Evolutionary conservation across 805 yeast species (phyloP), one percentile per base, ranked within the genome.

Genomic region (Cyberlindnera petersonii): DNA sequence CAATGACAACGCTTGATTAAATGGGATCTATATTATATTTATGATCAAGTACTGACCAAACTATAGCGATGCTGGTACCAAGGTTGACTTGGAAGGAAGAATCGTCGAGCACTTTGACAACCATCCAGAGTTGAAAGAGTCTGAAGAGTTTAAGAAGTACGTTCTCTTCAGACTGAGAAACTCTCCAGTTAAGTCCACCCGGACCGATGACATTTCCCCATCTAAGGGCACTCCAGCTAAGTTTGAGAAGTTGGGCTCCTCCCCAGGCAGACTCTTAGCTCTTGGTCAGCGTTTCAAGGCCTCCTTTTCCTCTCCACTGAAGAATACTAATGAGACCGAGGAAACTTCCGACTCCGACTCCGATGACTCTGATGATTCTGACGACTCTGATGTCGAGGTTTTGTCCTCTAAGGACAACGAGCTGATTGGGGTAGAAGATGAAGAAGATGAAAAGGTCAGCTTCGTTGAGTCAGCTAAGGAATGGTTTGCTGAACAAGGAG

Each of bases 61-160:
- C 16, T 27, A 19, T 24, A 56, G 64, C 27, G 49, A 40, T 14
- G 55, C 47, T 16, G 65, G 64, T 9, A 56, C 60, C 23, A 60
- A 60, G 44, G 37, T 53, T 2, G 46, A 50, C 19, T 42, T 60
- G 37, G 64, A 59, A 40, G 58, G 56, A 22, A 53, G 61, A 46
- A 39, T 60, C 18, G 28, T 34, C 26, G 47, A 35, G 27, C 52
- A 56, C 40, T 52, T 60, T 35, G 59, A 58, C 37, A 44, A 47
- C 40, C 56, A 60, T 37, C 64, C 65, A 14, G 61, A 58, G 43
- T 52, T 60, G 43, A 59, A 47, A 33, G 46, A 43, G 16, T 49
- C 48, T 29, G 32, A 33, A 1, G 42, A 44, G 9, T 60, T 42
- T 41, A 46, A 33, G 33, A 60, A 54, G 36, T 60, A 31, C 31